Evolutionary conservation across 225 moss, liverwort and hornwort species (phyloP).

Genomic region (Sphagnum contortum): DNA sequence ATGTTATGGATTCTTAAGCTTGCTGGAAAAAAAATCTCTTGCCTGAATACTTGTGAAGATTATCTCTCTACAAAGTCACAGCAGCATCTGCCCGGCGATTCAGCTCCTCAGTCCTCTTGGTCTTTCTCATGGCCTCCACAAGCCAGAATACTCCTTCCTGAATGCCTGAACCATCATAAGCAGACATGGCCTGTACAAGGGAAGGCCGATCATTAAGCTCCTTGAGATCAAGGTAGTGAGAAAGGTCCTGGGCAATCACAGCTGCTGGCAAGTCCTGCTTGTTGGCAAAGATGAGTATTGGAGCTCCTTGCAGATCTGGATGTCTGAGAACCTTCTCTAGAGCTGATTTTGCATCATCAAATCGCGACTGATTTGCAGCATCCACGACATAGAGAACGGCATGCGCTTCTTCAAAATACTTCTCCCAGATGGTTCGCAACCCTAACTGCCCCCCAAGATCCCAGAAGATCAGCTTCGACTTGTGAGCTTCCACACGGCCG

Average conservation of each 20-base stretch:
- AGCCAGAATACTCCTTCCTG: constrained; percentile 95
- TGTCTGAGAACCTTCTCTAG: constrained; percentile 91
- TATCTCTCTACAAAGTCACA: constrained; percentile 44
- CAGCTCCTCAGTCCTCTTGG: constrained; percentile 75
- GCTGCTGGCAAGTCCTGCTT: constrained; percentile 91
- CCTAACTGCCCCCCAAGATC: constrained; percentile 98
- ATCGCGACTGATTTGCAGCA: constrained; percentile 63
- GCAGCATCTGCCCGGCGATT: constrained; percentile 79
- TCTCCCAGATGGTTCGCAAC: constrained; percentile 95
- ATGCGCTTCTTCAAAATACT: constrained; percentile 98
- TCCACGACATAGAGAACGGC: constrained; percentile 93
- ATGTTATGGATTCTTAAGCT: too few relatives aligned
- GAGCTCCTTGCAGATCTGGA: constrained; percentile 89
- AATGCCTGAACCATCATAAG: constrained; percentile 86
- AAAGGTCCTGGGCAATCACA: constrained; percentile 70
- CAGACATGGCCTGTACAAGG: constrained; percentile 77
- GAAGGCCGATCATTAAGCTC: constrained; percentile 48
- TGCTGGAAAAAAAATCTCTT: too few relatives aligned
- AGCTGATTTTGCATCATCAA: constrained; percentile 83
- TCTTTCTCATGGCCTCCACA: constrained; percentile 81
- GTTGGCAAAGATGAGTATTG: constrained; percentile 82
- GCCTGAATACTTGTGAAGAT: too few relatives aligned
- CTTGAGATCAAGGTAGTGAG: constrained; percentile 59
- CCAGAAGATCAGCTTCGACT: constrained; percentile 97
- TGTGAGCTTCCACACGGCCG: constrained; percentile 91